A percentile compares a stretch with the other conserved stretches of the same genome.
phyloP scores from a whole-genome alignment of 2,329 filamentous ascomycete species.

The Epichloe coenophiala region DNA sequence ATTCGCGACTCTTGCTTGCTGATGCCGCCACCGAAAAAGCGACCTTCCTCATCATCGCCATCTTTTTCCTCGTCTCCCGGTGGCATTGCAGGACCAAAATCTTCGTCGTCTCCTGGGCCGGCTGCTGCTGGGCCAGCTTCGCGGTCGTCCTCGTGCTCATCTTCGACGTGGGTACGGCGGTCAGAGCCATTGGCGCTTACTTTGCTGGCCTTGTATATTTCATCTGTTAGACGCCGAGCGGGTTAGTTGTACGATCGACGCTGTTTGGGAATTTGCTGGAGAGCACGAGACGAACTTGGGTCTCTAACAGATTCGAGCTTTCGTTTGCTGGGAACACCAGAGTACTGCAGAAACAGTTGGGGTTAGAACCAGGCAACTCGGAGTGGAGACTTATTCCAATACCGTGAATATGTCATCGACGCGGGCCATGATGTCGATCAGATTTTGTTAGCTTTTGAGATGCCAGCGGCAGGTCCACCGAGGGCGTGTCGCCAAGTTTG shows the following conservation, averaged over 20 bases:
- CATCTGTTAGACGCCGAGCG: slow-evolving; percentile 26
- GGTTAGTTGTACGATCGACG: background rate
- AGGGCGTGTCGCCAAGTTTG: background rate
- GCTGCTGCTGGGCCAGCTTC: slow-evolving; percentile 40
- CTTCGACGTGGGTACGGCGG: slow-evolving; percentile 31
- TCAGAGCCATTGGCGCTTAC: slow-evolving; percentile 30
- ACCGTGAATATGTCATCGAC: slow-evolving; percentile 48
- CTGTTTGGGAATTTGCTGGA: background rate
- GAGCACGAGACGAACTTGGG: slow-evolving; percentile 35
- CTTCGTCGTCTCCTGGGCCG: slow-evolving; percentile 31
- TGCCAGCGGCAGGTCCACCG: background rate
- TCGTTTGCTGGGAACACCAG: slow-evolving; percentile 42
- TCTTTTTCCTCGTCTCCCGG: slow-evolving; percentile 38
- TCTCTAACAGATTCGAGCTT: slow-evolving; percentile 49
- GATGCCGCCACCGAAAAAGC: slow-evolving; percentile 91
- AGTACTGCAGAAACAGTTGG: slow-evolving; percentile 17
- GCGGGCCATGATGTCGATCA: slow-evolving; percentile 31
- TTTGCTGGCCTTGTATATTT: slow-evolving; percentile 52
- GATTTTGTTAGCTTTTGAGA: background rate
- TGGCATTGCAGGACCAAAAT: slow-evolving; percentile 30
- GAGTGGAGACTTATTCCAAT: background rate
- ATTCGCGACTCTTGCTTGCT: slow-evolving; percentile 68
- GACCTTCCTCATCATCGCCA: slow-evolving; percentile 74
- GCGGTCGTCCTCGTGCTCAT: slow-evolving; percentile 23
- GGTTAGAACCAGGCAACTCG: background rate